Conservation (phyloP, 192 early-diverging fungal species). For the Chytriomyces hyalinus region DNA sequence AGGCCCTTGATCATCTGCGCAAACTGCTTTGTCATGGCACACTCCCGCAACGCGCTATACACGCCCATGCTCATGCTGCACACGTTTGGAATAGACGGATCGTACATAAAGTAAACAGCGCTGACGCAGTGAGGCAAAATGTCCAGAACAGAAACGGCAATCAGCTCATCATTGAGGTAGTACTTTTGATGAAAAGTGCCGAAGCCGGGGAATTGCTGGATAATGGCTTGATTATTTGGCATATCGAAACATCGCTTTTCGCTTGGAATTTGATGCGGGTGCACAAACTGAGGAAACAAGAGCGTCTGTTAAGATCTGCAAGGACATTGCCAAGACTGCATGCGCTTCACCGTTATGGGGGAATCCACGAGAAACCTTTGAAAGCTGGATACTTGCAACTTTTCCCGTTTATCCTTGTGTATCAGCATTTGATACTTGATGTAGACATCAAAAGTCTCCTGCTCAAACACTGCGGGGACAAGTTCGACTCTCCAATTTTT, state of each 20-base stretch:
- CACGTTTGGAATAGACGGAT: constrained; percentile 69
- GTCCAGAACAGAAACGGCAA: constrained; percentile 92
- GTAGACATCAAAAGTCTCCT: constrained; percentile 80
- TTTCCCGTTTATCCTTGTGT: constrained; percentile 73
- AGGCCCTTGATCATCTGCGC: constrained; percentile 53
- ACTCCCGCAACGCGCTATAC: constrained; percentile 84
- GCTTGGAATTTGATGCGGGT: background rate
- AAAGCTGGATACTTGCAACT: constrained; percentile 59
- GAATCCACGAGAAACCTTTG: constrained; percentile 75
- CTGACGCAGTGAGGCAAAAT: constrained; percentile 87
- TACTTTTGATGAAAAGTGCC: constrained; percentile 94
- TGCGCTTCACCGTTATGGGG: constrained; percentile 58
- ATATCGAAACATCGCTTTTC: too few relatives aligned
- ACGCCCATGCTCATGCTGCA: constrained; percentile 78
- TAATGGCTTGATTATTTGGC: background rate
- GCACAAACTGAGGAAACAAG: constrained; percentile 4
- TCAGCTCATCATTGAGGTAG: constrained; percentile 77
- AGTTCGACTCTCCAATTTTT: constrained; percentile 48
- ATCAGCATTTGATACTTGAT: constrained; percentile 78
- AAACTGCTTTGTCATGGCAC: constrained; percentile 65
- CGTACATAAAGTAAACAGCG: constrained; percentile 94
- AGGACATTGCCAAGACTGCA: background rate
- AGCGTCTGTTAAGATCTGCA: background rate
- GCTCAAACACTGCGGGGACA: constrained; percentile 69
- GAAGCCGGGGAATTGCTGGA: constrained; percentile 49